Evolutionary conservation across 108 stramenopile species (phyloP).

Genomic region (Stephanodiscus minutulus): DNA sequence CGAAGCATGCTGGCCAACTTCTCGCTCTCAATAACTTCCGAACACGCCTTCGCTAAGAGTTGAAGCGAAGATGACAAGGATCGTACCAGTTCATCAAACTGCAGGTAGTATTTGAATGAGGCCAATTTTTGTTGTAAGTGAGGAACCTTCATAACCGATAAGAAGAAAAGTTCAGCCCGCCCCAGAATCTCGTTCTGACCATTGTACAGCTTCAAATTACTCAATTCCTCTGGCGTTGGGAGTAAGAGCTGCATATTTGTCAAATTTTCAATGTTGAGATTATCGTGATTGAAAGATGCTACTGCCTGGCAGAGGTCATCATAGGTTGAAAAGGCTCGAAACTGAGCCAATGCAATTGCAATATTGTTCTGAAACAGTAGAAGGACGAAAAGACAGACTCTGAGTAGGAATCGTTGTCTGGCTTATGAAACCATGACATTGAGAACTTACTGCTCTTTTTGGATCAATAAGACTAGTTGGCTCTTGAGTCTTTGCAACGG

Average conservation of each 20-base stretch:
- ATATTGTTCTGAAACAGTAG: slow-evolving; percentile 30
- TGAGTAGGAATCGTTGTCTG: background rate
- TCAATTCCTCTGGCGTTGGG: slow-evolving; percentile 40
- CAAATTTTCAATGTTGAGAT: slow-evolving; percentile 34
- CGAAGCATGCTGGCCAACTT: slow-evolving; percentile 33
- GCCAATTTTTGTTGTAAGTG: slow-evolving; percentile 30
- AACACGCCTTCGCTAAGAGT: slow-evolving; percentile 38
- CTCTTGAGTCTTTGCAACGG: slow-evolving; percentile 7
- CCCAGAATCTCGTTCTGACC: slow-evolving; percentile 35
- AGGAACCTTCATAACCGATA: slow-evolving; percentile 40
- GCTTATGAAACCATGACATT: background rate
- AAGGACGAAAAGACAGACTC: background rate
- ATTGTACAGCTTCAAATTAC: slow-evolving; percentile 12
- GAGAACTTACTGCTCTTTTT: slow-evolving; percentile 25
- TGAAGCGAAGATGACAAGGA: slow-evolving; percentile 17
- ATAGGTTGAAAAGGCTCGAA: slow-evolving; percentile 24
- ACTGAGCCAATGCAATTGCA: slow-evolving; percentile 51
- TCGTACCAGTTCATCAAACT: slow-evolving; percentile 39
- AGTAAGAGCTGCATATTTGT: slow-evolving; percentile 37
- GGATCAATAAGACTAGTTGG: slow-evolving; percentile 39
- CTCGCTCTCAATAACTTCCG: slow-evolving; percentile 28
- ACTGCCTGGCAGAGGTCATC: slow-evolving; percentile 42
- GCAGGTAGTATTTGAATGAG: slow-evolving; percentile 27
- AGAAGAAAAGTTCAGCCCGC: slow-evolving; percentile 44
- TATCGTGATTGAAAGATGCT: slow-evolving; percentile 31